These are phyloP conservation scores for Thelonectria discophora DNA, from an alignment of 2,329 filamentous ascomycete species.

Conservation along the genomic window DNA sequence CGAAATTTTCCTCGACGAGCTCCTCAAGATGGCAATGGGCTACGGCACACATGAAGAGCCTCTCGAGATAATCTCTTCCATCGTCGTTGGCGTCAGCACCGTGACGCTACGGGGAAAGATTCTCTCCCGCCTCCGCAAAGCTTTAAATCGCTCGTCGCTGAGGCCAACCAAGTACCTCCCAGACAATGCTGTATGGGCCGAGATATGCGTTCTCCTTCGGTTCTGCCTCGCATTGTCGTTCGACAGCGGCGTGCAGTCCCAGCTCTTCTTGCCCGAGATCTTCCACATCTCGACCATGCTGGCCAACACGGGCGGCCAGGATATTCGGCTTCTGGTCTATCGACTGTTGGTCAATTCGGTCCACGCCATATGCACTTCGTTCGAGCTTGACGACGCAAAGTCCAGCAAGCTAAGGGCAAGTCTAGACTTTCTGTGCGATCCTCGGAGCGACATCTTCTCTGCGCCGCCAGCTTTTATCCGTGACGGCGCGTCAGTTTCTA, in stretches of 20 bases:
- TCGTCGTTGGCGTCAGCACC: slow-evolving; percentile 70
- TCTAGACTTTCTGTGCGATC: slow-evolving; percentile 67
- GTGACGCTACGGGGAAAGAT: slow-evolving; percentile 72
- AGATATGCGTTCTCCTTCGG: slow-evolving; percentile 72
- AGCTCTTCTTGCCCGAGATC: slow-evolving; percentile 73
- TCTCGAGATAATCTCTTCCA: slow-evolving; percentile 68
- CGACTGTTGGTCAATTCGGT: slow-evolving; percentile 72
- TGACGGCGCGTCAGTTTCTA: slow-evolving; percentile 64
- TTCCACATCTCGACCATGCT: slow-evolving; percentile 78
- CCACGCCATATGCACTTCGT: slow-evolving; percentile 73
- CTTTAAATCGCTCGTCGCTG: slow-evolving; percentile 71
- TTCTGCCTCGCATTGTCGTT: slow-evolving; percentile 74
- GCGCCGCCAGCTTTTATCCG: slow-evolving; percentile 55
- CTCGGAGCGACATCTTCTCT: slow-evolving; percentile 66
- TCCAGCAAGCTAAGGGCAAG: slow-evolving; percentile 64
- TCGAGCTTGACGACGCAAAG: slow-evolving; percentile 67
- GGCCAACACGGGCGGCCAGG: slow-evolving; percentile 68
- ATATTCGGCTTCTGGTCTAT: slow-evolving; percentile 68
- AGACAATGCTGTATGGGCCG: slow-evolving; percentile 74
- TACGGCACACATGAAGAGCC: slow-evolving; percentile 67
- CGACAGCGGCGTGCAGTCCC: slow-evolving; percentile 72
- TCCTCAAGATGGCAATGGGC: slow-evolving; percentile 69
- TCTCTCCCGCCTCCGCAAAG: slow-evolving; percentile 71
- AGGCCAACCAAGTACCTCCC: slow-evolving; percentile 71
- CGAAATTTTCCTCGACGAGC: slow-evolving; percentile 73